These are phyloP conservation scores for Candida peoriensis DNA, from an alignment of 805 yeast genomes.

Conservation along the genomic window DNA sequence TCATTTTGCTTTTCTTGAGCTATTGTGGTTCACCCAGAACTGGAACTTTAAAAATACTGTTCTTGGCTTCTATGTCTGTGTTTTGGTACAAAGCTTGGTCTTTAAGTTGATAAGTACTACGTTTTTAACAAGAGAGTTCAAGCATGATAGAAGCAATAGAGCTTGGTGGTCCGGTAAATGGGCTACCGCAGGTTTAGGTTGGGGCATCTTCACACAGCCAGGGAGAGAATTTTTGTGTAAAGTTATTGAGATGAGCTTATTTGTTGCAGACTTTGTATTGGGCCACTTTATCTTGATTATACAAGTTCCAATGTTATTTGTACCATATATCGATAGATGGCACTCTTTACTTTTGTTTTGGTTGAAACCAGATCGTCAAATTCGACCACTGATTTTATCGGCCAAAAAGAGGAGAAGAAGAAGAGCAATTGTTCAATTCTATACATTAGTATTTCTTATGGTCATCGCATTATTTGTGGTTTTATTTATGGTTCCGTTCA, in stretches of 20 bases:
- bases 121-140: conserved; percentile 50
- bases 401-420: conserved; percentile 37
- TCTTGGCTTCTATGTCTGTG: conserved; percentile 47
- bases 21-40: conserved; percentile 51
- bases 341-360: conserved; percentile 58
- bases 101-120: conserved; percentile 40
- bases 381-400: conserved; percentile 42
- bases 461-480: conserved; percentile 26
- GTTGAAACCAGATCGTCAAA: conserved; percentile 48
- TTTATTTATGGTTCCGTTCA: conserved; percentile 35
- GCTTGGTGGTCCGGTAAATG: conserved; percentile 75
- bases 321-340: conserved; percentile 54
- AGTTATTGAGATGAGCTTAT: conserved; percentile 49
- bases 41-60: conserved; percentile 50
- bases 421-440: conserved; percentile 29
- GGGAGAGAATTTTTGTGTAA: conserved; percentile 54
- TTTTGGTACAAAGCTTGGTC: conserved; percentile 44
- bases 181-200: conserved; percentile 51
- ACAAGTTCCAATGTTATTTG: conserved; percentile 48
- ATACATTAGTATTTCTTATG: conserved; percentile 32
- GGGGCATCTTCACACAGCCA: conserved; percentile 51
- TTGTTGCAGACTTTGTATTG: conserved; percentile 47
- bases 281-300: conserved; percentile 48
- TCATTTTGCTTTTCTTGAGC: conserved; percentile 45
- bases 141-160: conserved; percentile 46